These are phyloP conservation scores for Lasiosphaeriaceae sp. DNA, from an alignment of 495 filamentous ascomycete genomes.

Conservation along the genomic window DNA sequence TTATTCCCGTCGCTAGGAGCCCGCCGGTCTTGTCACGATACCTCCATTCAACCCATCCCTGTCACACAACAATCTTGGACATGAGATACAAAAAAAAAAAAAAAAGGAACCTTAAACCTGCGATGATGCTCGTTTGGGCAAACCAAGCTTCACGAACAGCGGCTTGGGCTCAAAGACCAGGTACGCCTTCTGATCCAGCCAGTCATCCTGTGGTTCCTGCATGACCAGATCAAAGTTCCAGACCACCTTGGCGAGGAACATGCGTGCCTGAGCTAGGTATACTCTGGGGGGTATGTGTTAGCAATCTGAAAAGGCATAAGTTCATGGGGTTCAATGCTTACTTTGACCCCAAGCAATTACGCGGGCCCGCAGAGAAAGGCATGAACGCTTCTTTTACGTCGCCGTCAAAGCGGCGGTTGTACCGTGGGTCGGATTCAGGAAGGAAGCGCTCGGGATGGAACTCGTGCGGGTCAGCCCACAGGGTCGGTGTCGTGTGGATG, in stretches of 20 bases:
- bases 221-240: constrained; percentile 1
- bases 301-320: too few species aligned
- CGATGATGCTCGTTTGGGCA: not conserved
- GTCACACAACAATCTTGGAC: too few species aligned
- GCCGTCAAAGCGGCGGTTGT: constrained; percentile 52
- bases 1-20: not conserved
- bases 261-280: not conserved
- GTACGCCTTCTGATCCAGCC: constrained; percentile 1
- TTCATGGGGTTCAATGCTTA: too few species aligned
- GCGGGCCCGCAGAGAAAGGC: constrained; percentile 41
- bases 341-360: constrained; percentile 30
- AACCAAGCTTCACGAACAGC: not conserved
- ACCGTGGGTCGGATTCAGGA: constrained; percentile 68
- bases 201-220: not conserved
- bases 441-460: constrained; percentile 77
- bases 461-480: constrained; percentile 56
- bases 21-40: not conserved
- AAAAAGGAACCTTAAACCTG: too few species aligned
- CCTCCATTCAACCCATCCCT: not conserved
- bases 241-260: not conserved
- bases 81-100: too few species aligned
- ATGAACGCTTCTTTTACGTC: constrained; percentile 33
- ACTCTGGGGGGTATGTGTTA: not conserved
- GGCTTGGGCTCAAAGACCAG: constrained; percentile 3
- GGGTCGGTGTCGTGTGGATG: constrained; percentile 69